These are phyloP conservation scores for Sporothrix pallida DNA, from an alignment of 2,329 filamentous ascomycete genomes.

Conservation along the genomic window DNA sequence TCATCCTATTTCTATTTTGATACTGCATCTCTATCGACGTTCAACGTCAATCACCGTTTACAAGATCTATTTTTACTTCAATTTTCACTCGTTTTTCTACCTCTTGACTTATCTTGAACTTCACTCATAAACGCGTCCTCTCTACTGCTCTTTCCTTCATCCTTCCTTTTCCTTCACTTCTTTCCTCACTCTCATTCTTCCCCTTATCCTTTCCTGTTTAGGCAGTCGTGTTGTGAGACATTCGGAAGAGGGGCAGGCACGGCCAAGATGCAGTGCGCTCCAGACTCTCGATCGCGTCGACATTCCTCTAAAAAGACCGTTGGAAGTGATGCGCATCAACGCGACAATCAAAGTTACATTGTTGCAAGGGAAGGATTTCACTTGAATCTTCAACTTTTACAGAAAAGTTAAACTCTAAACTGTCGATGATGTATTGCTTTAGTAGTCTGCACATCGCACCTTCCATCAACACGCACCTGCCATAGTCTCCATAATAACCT, in stretches of 20 bases:
- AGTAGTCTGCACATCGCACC: too few relatives aligned
- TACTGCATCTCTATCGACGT: too few relatives aligned
- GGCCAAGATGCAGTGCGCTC: not conserved
- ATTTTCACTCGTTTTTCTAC: not conserved
- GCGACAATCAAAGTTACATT: not conserved
- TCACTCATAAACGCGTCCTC: not conserved
- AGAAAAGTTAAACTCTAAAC: too few relatives aligned
- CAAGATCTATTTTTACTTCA: not conserved
- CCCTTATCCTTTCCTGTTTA: not conserved
- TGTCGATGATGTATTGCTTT: too few relatives aligned
- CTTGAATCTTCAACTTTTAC: not conserved
- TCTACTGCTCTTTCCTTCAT: not conserved
- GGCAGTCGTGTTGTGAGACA: slow-evolving; percentile 18
- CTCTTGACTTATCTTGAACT: not conserved
- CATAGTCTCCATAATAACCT: not conserved
- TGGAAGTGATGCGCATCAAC: not conserved
- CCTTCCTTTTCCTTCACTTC: not conserved
- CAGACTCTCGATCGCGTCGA: not conserved
- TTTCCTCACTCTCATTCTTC: not conserved
- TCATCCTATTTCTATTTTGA: too few relatives aligned
- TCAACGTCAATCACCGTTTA: not conserved
- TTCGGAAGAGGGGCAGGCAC: not conserved
- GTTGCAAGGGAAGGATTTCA: too few relatives aligned
- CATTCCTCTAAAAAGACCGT: slow-evolving; percentile 1
- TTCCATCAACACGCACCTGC: not conserved